Base-by-base conservation (phyloP, 108 stramenopile species). In the Aurantiochytrium sp. region DNA sequence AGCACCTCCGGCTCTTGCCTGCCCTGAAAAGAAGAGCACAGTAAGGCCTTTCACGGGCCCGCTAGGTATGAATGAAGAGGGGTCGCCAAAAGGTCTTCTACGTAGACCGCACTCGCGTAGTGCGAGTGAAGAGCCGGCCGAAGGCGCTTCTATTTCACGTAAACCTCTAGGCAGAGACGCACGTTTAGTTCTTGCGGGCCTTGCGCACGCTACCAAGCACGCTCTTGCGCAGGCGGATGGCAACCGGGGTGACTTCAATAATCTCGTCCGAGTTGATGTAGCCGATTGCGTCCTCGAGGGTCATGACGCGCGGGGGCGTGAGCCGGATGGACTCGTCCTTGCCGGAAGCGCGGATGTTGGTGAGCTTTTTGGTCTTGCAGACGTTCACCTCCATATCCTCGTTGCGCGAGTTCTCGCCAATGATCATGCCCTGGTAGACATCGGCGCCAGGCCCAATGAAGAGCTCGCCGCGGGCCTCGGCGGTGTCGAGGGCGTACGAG, bases 341-440 rank as follows among this genome's bases (percentile, higher is more conserved):
- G 68, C 94, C 96, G 21, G 98, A 96, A 65, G 96, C 96, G 53
- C 99, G 95, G 94, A 99, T 98, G 93, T 99, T 99, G 45, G 96
- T 99, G 59, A 99, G 89, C 55, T 90, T 90, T 93, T 99, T 99
- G 37, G 96, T 95, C 92, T 98, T 98, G 93, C 96, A 96, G 3
- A 98, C 92, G 89, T 99, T 99, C 30, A 99, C 99, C 55, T 95
- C 94, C 85, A 99, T 93, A 90, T 99, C 99, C 37, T 95, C 96
- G 6, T 96, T 96, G 8, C 98, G 96, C 94, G 97, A 97, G 88
- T 98, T 96, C 85, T 98, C 96, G n/a, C 99, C 99, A 55, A 99
- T 93, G 89, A 98, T 95, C 97, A 98, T 97, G 50, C 96, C 95
- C 93, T 97, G 94, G 96, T 98, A 96, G 39, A 96, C 95, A 24